Base-by-base conservation (phyloP, 164 flowering plant species). In the Buxus sempervirens region DNA sequence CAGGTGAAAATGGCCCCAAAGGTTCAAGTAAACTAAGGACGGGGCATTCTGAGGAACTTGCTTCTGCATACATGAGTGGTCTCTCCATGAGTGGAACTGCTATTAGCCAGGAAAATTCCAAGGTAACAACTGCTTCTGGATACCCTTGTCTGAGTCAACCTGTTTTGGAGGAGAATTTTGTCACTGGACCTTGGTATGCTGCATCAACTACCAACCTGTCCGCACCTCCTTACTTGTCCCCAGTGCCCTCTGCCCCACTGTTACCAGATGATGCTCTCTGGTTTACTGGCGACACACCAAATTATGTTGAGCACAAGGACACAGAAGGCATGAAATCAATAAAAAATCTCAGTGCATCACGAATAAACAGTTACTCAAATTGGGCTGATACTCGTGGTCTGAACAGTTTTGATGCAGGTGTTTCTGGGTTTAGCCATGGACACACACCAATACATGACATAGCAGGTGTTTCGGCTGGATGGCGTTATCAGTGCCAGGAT, bases 171-270 rank as follows among this genome's bases (percentile, higher is more conserved):
- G 63, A 63, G 54, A 69, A 77, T 57, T 53, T 75, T 57, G 38
- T 58, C 27, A n/a, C 10, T 54, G 62, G 49, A 61, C 70, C 75
- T 26, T 55, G 24, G 20, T 63, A 68, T 42, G 61, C 69, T 28
- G 69, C 76, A 68, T 32, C 76, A 24, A 68, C 70, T 65, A 36
- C 64, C 41, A 57, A 72, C 57, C 49, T 53, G 70, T 19, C 74
- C 60, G 60, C 76, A 23, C 69, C 87, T 74, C 74, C 79, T 53
- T 86, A 79, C 68, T 65, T 74, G 10, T 67, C 82, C 57, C 91
- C 94, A n/a, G 23, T 70, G 27, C 97, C 97, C 36, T 89, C 95
- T 58, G 97, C 95, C 0, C 93, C 97, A 24, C 64, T 81, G 25
- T 70, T 88, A 51, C 90, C 93, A 20, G 86, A 82, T 4, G 79